A percentile compares a stretch with the other conserved stretches of the same genome.
phyloP scores from a whole-genome alignment of 2,329 filamentous ascomycete genomes.

The Plectosphaerella cucumerina region DNA sequence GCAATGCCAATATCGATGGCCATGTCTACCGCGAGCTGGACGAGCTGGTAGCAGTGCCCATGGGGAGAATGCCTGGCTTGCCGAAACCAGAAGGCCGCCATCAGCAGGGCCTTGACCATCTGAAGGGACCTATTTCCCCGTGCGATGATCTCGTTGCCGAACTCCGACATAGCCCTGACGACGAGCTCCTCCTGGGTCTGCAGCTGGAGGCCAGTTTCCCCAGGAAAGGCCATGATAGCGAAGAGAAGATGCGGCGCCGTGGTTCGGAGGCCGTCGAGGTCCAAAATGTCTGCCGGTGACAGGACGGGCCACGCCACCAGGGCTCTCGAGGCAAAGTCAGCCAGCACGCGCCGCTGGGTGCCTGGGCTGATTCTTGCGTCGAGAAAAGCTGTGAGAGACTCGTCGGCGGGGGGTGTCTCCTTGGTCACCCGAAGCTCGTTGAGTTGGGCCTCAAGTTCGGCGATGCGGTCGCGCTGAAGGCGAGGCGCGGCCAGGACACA shows the following conservation, averaged over 20 bases:
- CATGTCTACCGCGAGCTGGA: constrained; percentile 1
- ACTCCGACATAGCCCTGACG: neutral
- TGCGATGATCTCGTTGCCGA: neutral
- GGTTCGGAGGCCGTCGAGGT: neutral
- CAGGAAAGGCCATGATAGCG: neutral
- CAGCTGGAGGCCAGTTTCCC: neutral
- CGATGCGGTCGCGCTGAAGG: constrained; percentile 12
- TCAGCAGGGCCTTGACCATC: constrained; percentile 2
- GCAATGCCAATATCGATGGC: constrained; percentile 2
- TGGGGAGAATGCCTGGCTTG: neutral
- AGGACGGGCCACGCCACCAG: neutral
- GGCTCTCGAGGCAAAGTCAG: neutral
- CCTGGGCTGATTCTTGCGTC: neutral
- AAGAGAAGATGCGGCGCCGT: neutral
- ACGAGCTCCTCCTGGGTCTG: neutral
- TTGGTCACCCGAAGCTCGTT: constrained; percentile 2
- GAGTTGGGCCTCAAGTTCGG: constrained; percentile 12
- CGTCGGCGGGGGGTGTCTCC: neutral
- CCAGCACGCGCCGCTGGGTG: neutral
- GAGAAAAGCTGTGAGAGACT: neutral
- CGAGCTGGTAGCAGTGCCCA: neutral
- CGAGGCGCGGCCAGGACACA: constrained; percentile 11
- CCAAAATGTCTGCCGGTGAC: neutral
- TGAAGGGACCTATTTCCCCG: neutral
- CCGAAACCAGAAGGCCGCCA: constrained; percentile 1